phyloP scores from a whole-genome alignment of 176 grass and related monocot genomes.

The Carex cristatella region DNA sequence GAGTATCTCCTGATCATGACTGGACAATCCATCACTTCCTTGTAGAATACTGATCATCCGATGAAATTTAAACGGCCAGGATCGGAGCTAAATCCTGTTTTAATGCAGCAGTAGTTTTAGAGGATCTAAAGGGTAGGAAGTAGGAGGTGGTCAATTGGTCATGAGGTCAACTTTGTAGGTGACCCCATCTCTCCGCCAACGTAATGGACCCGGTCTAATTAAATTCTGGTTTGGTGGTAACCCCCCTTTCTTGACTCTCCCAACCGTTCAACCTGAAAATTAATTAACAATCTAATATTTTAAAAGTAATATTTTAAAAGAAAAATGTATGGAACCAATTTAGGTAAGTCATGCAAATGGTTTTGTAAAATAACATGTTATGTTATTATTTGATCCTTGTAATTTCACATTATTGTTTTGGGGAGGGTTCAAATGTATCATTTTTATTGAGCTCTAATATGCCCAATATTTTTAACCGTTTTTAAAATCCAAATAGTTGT shows the following conservation, averaged over 20 bases:
- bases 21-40: neutral
- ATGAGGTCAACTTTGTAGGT: neutral
- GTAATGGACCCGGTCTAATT: neutral
- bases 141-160: neutral
- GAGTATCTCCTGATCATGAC: neutral
- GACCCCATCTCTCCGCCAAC: neutral
- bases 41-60: neutral
- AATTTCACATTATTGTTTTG: neutral
- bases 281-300: neutral
- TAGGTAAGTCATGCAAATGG: neutral
- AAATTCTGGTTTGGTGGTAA: neutral
- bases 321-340: neutral
- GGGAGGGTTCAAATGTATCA: too few species aligned
- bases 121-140: neutral
- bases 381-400: neutral
- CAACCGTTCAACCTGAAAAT: neutral
- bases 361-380: neutral
- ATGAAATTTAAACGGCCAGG: neutral
- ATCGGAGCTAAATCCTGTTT: neutral
- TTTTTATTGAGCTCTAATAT: too few species aligned
- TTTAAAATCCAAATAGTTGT: too few species aligned
- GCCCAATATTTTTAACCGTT: too few species aligned
- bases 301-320: neutral
- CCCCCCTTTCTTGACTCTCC: slow-evolving; percentile 1
- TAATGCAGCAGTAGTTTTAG: neutral